Evolutionary conservation across 495 filamentous ascomycete species (phyloP).

Genomic region (Aspergillus funiculosus): DNA sequence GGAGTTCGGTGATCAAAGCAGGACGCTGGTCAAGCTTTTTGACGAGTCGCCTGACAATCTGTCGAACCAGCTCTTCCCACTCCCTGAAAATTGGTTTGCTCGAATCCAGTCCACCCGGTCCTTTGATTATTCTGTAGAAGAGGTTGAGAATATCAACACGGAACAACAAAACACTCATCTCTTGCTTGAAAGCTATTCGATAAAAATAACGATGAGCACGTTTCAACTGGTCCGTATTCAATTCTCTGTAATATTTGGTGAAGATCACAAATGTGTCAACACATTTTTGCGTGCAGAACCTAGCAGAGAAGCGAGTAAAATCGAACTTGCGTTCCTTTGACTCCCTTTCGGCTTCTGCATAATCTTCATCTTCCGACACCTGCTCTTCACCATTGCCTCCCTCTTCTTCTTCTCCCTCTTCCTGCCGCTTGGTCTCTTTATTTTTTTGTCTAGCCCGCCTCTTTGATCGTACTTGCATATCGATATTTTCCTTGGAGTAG

Average conservation of each 20-base stretch:
- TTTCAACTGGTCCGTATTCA: slow-evolving; percentile 79
- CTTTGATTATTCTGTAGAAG: slow-evolving; percentile 89
- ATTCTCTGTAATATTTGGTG: slow-evolving; percentile 71
- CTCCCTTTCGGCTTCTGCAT: slow-evolving; percentile 57
- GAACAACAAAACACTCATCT: slow-evolving; percentile 81
- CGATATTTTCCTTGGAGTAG: slow-evolving; percentile 90
- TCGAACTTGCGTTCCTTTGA: slow-evolving; percentile 88
- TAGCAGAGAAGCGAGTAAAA: slow-evolving; percentile 73
- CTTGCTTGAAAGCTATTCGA: slow-evolving; percentile 88
- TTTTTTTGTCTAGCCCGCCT: slow-evolving; percentile 62
- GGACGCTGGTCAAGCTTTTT: slow-evolving; percentile 80
- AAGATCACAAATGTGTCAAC: slow-evolving; percentile 86
- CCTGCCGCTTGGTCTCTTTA: slow-evolving; percentile 45
- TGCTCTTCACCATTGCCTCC: slow-evolving; percentile 46
- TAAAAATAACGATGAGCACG: slow-evolving; percentile 94
- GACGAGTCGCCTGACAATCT: slow-evolving; percentile 66
- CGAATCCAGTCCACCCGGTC: slow-evolving; percentile 67
- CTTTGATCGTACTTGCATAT: slow-evolving; percentile 83
- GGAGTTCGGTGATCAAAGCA: slow-evolving; percentile 75
- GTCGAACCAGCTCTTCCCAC: slow-evolving; percentile 84
- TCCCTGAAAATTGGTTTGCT: slow-evolving; percentile 65
- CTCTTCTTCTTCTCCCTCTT: slow-evolving; percentile 9
- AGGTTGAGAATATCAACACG: slow-evolving; percentile 84
- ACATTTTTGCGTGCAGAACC: slow-evolving; percentile 76
- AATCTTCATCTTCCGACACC: slow-evolving; percentile 73